Percentiles rank a stretch among this genome's conserved stretches.
Evolutionary conservation across 1,139 yeast species (phyloP).

Genomic region (Candida gigantensis): DNA sequence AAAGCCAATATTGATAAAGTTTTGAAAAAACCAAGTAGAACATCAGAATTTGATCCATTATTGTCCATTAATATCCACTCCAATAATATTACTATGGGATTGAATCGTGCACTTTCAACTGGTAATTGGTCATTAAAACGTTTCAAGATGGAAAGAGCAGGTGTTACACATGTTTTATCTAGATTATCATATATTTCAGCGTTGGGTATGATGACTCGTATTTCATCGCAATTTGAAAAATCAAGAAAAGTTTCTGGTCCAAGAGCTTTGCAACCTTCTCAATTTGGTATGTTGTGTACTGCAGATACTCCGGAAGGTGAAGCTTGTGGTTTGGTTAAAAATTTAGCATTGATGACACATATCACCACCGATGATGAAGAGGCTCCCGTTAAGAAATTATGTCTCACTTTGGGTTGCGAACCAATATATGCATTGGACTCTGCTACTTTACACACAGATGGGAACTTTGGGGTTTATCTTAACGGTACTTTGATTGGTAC

Average conservation of each 20-base stretch:
- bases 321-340: slow-evolving; percentile 98
- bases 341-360: slow-evolving; percentile 96
- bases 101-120: slow-evolving; percentile 94
- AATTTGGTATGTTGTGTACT: slow-evolving; percentile 98
- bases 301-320: slow-evolving; percentile 99
- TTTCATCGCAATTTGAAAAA: slow-evolving; percentile 95
- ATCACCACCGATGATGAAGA: slow-evolving; percentile 98
- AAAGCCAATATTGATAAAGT: slow-evolving; percentile 93
- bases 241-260: slow-evolving; percentile 98
- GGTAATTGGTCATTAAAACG: slow-evolving; percentile 99
- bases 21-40: slow-evolving; percentile 88
- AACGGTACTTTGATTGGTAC: slow-evolving; percentile 95
- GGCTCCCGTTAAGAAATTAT: slow-evolving; percentile 74
- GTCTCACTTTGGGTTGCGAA: slow-evolving; percentile 87
- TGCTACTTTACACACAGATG: slow-evolving; percentile 72
- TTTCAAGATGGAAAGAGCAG: slow-evolving; percentile 99
- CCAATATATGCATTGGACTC: slow-evolving; percentile 80
- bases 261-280: slow-evolving; percentile 98
- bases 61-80: slow-evolving; percentile 87
- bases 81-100: slow-evolving; percentile 88
- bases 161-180: slow-evolving; percentile 94
- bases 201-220: slow-evolving; percentile 99
- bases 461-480: slow-evolving; percentile 80
- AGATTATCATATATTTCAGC: slow-evolving; percentile 93
- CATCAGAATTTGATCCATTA: slow-evolving; percentile 92